Conservation (phyloP, 108 stramenopile species). For the Pseudonitzschia delicatissima region DNA sequence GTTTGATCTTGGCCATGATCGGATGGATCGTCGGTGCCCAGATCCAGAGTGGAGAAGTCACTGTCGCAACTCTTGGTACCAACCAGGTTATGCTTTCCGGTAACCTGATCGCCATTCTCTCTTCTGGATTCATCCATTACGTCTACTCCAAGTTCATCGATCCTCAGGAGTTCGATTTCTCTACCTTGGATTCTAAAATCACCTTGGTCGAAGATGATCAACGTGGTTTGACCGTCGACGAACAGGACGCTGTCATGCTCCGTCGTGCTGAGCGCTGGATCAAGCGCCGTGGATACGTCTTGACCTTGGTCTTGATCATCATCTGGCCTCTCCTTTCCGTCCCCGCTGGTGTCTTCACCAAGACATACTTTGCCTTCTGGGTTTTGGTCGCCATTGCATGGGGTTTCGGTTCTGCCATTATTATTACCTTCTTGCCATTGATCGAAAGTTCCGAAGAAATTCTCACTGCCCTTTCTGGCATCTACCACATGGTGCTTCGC, state of each 20-base stretch:
- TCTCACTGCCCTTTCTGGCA: conserved; percentile 46
- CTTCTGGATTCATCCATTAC: conserved; percentile 68
- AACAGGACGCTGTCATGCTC: conserved; percentile 57
- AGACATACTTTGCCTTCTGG: conserved; percentile 89
- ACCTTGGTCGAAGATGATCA: conserved; percentile 73
- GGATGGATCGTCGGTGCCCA: conserved; percentile 77
- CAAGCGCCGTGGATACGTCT: conserved; percentile 68
- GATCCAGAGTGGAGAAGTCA: conserved; percentile 51
- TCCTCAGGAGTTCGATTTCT: conserved; percentile 85
- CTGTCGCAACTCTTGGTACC: conserved; percentile 68
- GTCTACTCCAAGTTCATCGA: conserved; percentile 67
- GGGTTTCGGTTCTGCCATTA: conserved; percentile 81
- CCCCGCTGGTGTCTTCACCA: conserved; percentile 83
- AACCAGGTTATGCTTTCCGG: conserved; percentile 89
- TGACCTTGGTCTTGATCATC: conserved; percentile 81
- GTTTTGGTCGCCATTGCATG: conserved; percentile 83
- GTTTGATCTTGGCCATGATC: conserved; percentile 67
- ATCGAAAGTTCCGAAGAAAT: conserved; percentile 71
- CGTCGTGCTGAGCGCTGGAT: conserved; percentile 73
- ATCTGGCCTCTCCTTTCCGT: conserved; percentile 87
- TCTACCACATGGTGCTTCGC: conserved; percentile 19
- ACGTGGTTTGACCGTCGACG: conserved; percentile 54
- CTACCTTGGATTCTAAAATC: conserved; percentile 53
- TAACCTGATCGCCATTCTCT: conserved; percentile 86
- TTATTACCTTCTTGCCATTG: conserved; percentile 77